Base-by-base conservation (phyloP, 805 yeast species). In the Kluyveromyces aestuarii region DNA sequence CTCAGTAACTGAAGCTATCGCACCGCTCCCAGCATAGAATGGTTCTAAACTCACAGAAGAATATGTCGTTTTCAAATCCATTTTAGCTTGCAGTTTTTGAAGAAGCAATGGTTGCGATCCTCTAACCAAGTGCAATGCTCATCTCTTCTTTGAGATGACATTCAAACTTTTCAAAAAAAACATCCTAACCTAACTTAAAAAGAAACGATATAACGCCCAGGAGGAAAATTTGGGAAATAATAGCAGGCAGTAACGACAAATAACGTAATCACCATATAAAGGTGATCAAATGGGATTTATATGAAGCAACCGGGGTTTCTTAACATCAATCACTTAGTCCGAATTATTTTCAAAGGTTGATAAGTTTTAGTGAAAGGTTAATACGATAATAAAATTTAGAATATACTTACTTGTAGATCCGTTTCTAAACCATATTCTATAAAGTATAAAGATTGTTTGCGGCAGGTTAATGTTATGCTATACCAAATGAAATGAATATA, bases 21-120 rank as follows among this genome's bases (percentile, higher is more conserved):
- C 79, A 6, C 93, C 87, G 27, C 97, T 96, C 14, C 87, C 67
- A 2, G 70, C 79, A 63, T 87, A 93, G 57, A 90, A 82, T 14
- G 99, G 98, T 46, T 79, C 81, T 39, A 91, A 73, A 37, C 67
- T 62, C n/a, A 62, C 56, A 46, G 65, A 64, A 1, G 61, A 51
- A 52, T 66, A 72, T 18, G 70, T 65, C 8, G 60, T 55, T 49
- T 55, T 66, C 21, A 66, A 48, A 51, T 64, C 68, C 66, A 63
- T 62, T 10, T 30, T 30, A 8, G 11, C 14, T 13, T 13, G 35
- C 35, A 5, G 8, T 10, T 30, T 10, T 3, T 30, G 8, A 30
- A 30, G 11, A 13, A 30, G 4, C 35, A 7, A 30, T 9, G 6
- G 13, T n/a, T 11, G 13, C 8, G n/a, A 8, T 11, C n/a, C 13